These are phyloP conservation scores for Strobilomyces confusus DNA, from an alignment of 768 basidiomycete genomes.

Conservation along the genomic window DNA sequence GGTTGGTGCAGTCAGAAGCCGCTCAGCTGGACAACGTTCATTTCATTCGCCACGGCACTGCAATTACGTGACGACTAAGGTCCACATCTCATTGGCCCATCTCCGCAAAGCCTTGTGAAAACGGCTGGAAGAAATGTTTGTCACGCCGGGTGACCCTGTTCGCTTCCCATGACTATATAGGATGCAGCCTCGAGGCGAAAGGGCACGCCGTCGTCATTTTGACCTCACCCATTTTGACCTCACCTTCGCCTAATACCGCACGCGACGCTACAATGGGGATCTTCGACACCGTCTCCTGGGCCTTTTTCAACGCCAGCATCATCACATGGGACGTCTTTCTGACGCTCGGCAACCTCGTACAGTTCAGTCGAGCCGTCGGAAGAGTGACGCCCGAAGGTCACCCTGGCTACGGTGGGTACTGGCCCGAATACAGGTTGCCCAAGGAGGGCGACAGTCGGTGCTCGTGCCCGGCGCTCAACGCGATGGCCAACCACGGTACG, in stretches of 20 bases:
- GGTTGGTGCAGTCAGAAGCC: background rate
- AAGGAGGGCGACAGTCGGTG: conserved; percentile 63
- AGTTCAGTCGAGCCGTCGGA: conserved; percentile 35
- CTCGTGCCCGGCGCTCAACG: conserved; percentile 73
- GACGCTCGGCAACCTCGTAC: conserved; percentile 18
- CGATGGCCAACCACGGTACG: conserved; percentile 81
- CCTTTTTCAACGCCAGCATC: conserved; percentile 7
- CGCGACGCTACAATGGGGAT: conserved; percentile 11
- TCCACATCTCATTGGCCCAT: background rate
- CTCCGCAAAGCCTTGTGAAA: background rate
- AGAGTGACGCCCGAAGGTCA: conserved; percentile 52
- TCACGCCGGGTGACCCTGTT: background rate
- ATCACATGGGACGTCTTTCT: conserved; percentile 21
- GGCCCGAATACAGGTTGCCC: conserved; percentile 65
- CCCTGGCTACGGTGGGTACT: conserved; percentile 58
- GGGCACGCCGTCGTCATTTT: background rate
- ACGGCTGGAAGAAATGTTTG: background rate
- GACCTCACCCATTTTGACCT: background rate
- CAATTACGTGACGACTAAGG: background rate
- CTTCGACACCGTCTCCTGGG: conserved; percentile 5
- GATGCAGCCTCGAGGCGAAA: background rate
- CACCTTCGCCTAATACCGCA: too few species aligned
- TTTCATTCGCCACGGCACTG: background rate
- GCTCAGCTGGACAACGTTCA: background rate
- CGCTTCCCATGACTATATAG: conserved; percentile 4